Conservation (phyloP, 2,329 filamentous ascomycete species). For the Helotiales sp. region DNA sequence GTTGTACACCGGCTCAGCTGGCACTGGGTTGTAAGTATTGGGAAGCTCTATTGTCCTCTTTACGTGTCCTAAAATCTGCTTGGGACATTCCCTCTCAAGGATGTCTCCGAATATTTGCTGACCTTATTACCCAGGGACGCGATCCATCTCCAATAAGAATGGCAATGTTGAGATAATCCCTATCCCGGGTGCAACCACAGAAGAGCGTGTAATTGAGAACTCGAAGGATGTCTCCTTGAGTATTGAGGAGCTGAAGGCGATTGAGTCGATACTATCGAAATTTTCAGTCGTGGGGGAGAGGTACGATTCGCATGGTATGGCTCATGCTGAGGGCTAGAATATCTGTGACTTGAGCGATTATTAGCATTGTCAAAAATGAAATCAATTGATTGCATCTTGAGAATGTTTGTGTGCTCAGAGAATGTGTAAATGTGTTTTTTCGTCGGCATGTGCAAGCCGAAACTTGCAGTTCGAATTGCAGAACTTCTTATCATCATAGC, state of each 20-base stretch:
- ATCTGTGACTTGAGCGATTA: neutral
- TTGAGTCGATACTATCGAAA: slow-evolving; percentile 54
- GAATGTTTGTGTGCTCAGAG: slow-evolving; percentile 34
- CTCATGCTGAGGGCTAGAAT: slow-evolving; percentile 17
- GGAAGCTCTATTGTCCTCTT: neutral
- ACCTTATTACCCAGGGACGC: slow-evolving; percentile 44
- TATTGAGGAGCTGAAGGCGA: slow-evolving; percentile 55
- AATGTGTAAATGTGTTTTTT: slow-evolving; percentile 40
- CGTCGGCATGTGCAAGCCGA: slow-evolving; percentile 34
- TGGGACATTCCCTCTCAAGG: neutral
- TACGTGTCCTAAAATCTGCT: neutral
- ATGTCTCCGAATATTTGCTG: neutral
- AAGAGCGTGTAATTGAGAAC: slow-evolving; percentile 65
- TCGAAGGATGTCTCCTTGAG: slow-evolving; percentile 54
- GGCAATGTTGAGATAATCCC: slow-evolving; percentile 57
- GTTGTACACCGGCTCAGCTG: slow-evolving; percentile 65
- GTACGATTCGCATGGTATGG: slow-evolving; percentile 45
- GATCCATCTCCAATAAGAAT: slow-evolving; percentile 38
- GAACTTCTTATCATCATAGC: slow-evolving; percentile 22
- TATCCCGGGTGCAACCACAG: slow-evolving; percentile 67
- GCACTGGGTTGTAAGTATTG: slow-evolving; percentile 57
- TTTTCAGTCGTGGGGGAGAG: slow-evolving; percentile 55
- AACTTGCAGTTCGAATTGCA: slow-evolving; percentile 20
- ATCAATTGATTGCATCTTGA: neutral
- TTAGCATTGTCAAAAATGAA: neutral